phyloP scores from a whole-genome alignment of 1,284 basidiomycete genomes.

The Meira miltonrushii region DNA sequence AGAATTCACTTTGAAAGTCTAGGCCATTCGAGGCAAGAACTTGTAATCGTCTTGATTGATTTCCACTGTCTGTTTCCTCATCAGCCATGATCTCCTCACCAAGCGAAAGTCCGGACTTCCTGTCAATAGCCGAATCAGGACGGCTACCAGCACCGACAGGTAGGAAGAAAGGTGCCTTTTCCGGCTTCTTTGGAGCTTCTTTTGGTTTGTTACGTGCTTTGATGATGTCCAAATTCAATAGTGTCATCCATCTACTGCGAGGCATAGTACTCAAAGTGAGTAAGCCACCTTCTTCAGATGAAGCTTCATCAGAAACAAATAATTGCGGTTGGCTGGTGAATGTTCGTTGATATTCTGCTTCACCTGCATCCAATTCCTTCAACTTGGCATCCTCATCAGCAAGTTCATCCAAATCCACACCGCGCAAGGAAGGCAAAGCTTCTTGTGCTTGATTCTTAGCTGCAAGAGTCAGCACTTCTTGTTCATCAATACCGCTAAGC shows the following conservation, averaged over 20 bases:
- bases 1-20: slow-evolving; percentile 32
- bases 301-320: slow-evolving; percentile 46
- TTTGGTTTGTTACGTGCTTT: slow-evolving; percentile 88
- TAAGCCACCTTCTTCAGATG: slow-evolving; percentile 16
- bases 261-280: slow-evolving; percentile 88
- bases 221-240: slow-evolving; percentile 92
- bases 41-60: background rate
- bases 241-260: slow-evolving; percentile 87
- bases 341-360: slow-evolving; percentile 32
- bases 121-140: slow-evolving; percentile 21
- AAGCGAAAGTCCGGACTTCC: background rate
- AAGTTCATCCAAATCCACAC: slow-evolving; percentile 13
- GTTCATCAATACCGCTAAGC: slow-evolving; percentile 71
- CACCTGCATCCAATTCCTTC: slow-evolving; percentile 23
- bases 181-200: slow-evolving; percentile 83
- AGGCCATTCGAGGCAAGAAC: slow-evolving; percentile 1
- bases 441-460: slow-evolving; percentile 10
- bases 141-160: slow-evolving; percentile 67
- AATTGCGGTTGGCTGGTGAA: slow-evolving; percentile 55
- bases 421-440: slow-evolving; percentile 28
- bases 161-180: slow-evolving; percentile 84
- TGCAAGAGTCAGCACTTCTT: slow-evolving; percentile 56
- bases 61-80: background rate
- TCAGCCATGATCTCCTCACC: background rate
- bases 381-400: slow-evolving; percentile 54